Evolutionary conservation across 228 moss, liverwort and hornwort species (phyloP).

Genomic region (Sphagnum fallax): DNA sequence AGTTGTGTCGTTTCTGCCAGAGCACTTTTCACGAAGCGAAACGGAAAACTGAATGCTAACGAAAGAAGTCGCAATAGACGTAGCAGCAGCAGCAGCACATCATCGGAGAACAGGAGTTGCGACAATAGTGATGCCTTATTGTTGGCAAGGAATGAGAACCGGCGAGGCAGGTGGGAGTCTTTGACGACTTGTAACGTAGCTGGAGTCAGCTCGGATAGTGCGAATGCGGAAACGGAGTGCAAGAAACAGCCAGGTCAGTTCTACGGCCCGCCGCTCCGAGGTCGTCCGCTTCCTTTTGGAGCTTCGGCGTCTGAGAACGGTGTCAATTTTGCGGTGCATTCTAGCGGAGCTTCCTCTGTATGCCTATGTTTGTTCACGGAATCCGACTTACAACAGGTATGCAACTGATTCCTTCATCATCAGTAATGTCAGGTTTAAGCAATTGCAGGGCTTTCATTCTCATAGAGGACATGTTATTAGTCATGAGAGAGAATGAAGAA

Average conservation of each 20-base stretch:
- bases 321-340: slow-evolving; percentile 79
- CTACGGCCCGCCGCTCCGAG: slow-evolving; percentile 59
- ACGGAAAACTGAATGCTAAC: too few relatives aligned
- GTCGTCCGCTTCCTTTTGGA: slow-evolving; percentile 69
- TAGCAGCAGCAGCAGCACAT: too few relatives aligned
- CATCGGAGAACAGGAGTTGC: too few relatives aligned
- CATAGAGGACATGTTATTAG: background rate
- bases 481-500: background rate
- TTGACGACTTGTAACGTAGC: slow-evolving; percentile 37
- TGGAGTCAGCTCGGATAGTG: slow-evolving; percentile 47
- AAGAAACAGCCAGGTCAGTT: slow-evolving; percentile 21
- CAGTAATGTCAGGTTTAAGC: background rate
- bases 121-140: too few relatives aligned
- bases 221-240: slow-evolving; percentile 33
- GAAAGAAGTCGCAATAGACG: too few relatives aligned
- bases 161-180: background rate
- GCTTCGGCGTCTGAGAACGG: slow-evolving; percentile 56
- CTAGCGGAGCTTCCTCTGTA: slow-evolving; percentile 66
- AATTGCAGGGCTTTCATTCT: background rate
- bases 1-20: too few relatives aligned
- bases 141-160: too few relatives aligned
- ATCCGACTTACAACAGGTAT: slow-evolving; percentile 60
- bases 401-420: background rate
- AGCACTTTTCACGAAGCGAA: too few relatives aligned
- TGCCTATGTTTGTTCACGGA: slow-evolving; percentile 71